phyloP scores from a whole-genome alignment of 306 rosid genomes.

The Glycine latifolia region DNA sequence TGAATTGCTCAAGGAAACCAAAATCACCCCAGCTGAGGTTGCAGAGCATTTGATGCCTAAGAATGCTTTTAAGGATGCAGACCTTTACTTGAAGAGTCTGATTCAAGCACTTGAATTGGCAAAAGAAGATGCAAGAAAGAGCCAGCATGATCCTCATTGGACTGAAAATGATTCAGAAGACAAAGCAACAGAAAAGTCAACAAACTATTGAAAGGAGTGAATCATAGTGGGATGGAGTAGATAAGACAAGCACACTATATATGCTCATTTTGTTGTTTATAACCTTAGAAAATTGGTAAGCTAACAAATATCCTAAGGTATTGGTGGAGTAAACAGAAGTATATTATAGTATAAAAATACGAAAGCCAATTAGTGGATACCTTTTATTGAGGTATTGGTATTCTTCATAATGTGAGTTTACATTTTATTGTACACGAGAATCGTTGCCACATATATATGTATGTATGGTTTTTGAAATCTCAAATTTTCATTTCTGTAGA shows the following conservation, averaged over 20 bases:
- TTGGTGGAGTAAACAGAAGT: neutral
- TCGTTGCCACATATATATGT: too few species aligned
- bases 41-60: too few species aligned
- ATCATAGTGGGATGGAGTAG: neutral
- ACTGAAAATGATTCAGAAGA: too few species aligned
- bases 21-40: slow-evolving; percentile 61
- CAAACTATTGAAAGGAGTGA: slow-evolving; percentile 5
- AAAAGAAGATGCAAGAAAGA: slow-evolving; percentile 45
- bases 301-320: neutral
- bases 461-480: too few species aligned
- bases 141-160: neutral
- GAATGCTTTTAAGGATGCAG: too few species aligned
- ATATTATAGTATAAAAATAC: too few species aligned
- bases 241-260: neutral
- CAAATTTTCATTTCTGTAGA: too few species aligned
- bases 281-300: slow-evolving; percentile 16
- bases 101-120: slow-evolving; percentile 63
- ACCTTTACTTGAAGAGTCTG: slow-evolving; percentile 10
- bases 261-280: slow-evolving; percentile 13
- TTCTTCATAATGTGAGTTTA: too few species aligned
- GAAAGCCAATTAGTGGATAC: too few species aligned
- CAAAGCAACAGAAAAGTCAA: slow-evolving; percentile 10
- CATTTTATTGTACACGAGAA: too few species aligned
- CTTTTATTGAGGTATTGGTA: too few species aligned
- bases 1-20: slow-evolving; percentile 46